These are phyloP conservation scores for Globisporangium iwayamae DNA, from an alignment of 352 stramenopile species.

Conservation along the genomic window DNA sequence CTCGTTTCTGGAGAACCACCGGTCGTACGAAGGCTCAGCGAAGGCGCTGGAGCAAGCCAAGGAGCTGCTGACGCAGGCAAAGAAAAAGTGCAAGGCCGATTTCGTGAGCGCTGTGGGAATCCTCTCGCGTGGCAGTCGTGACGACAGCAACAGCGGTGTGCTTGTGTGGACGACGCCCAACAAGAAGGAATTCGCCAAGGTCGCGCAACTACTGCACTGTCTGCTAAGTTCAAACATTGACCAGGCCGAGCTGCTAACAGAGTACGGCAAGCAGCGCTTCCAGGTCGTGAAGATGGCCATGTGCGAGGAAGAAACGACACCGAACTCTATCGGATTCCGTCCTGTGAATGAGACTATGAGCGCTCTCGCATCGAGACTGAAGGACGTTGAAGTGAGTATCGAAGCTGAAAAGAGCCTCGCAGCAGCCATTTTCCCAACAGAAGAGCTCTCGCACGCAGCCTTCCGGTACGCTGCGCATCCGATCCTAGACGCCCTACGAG, in stretches of 20 bases:
- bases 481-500: conserved; percentile 56
- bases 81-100: conserved; percentile 61
- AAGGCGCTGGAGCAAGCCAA: conserved; percentile 68
- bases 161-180: conserved; percentile 45
- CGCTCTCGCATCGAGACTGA: conserved; percentile 32
- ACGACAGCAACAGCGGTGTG: conserved; percentile 16
- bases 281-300: conserved; percentile 57
- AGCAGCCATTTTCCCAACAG: conserved; percentile 44
- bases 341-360: conserved; percentile 22
- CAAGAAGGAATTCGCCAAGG: conserved; percentile 49
- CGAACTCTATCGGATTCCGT: conserved; percentile 37
- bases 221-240: conserved; percentile 55
- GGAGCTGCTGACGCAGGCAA: conserved; percentile 55
- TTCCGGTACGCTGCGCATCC: conserved; percentile 52
- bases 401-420: conserved; percentile 55
- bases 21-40: conserved; percentile 65
- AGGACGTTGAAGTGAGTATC: conserved; percentile 54
- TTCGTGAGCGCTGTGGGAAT: conserved; percentile 70
- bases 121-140: conserved; percentile 42
- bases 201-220: conserved; percentile 56
- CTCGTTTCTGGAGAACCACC: conserved; percentile 64
- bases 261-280: conserved; percentile 73
- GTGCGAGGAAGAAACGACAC: conserved; percentile 22
- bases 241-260: conserved; percentile 42
- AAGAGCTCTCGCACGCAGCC: conserved; percentile 59